Evolutionary conservation across 2,329 filamentous ascomycete genomes (phyloP), one percentile per base, ranked within the genome.

Genomic region (Neopestalotiopsis sp.): DNA sequence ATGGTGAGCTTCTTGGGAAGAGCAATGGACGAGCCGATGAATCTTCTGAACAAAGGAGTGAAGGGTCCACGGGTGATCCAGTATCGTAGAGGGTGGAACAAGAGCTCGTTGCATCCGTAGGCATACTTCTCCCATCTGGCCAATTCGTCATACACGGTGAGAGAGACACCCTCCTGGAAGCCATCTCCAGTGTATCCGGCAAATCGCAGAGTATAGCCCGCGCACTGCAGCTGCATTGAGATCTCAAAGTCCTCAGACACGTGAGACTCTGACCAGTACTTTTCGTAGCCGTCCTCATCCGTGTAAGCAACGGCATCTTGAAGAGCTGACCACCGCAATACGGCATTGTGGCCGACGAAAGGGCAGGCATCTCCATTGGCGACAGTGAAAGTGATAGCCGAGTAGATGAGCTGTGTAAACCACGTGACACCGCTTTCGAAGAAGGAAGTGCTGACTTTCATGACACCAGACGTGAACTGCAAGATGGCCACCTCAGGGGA

Each of bases 81-180:
- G 73, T 89, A 90, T 70, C 88, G 87, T 70, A 95, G 84, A 3
- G 93, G 93, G 76, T 95, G 88, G 83, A 96, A 95, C 68, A 95
- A 85, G 68, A 95, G 85, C 82, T 95, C 93, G 78, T 92, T 93
- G 81, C 93, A 95, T 49, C 93, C 92, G 75, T 94, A 95, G 3
- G 93, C 93, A 77, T 94, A 94, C 81, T 95, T 95, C 77, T 95
- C 93, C 93, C 93, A 95, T 68, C 93, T 91, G 1, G 92, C 91
- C 70, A 95, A 85, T 79, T 95, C 93, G 79, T 95, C 93, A 77
- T 95, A 94, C 10, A 95, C 92, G 0, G 93, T 95, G 68, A 95
- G 84, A 1, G 93, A 95, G 67, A 95, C 93, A 72, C 93, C 93
- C 78, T 95, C 93, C 78, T 94, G 91, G 84, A 94, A 94, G 63